These are phyloP conservation scores for Incumbomyces lentus DNA, from an alignment of 2,329 filamentous ascomycete species.

Conservation along the genomic window DNA sequence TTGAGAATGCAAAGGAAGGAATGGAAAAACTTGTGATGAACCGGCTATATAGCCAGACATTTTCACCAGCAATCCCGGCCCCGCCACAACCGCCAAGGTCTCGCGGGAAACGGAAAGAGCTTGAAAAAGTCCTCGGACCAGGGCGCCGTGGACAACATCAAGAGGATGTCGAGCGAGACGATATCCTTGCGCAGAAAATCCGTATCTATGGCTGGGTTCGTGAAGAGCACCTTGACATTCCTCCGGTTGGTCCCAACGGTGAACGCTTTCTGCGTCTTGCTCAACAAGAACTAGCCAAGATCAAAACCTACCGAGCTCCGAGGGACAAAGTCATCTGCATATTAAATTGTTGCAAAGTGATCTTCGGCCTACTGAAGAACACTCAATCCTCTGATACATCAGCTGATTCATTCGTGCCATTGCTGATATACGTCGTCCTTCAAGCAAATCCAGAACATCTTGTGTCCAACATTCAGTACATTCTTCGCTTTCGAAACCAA, in stretches of 20 bases:
- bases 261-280: conserved; percentile 79
- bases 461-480: conserved; percentile 97
- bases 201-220: conserved; percentile 92
- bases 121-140: conserved; percentile 60
- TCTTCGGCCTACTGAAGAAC: conserved; percentile 88
- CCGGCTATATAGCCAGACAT: conserved; percentile 85
- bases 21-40: conserved; percentile 99
- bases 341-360: conserved; percentile 97
- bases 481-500: conserved; percentile 90
- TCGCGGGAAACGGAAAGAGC: conserved; percentile 57
- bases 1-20: conserved; percentile 93
- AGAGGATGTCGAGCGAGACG: conserved; percentile 92
- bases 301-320: conserved; percentile 92
- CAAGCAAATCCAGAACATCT: conserved; percentile 91
- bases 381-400: conserved; percentile 79
- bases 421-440: conserved; percentile 90
- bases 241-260: conserved; percentile 72
- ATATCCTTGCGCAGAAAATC: conserved; percentile 92
- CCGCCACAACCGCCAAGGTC: conserved; percentile 60
- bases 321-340: conserved; percentile 98
- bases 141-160: conserved; percentile 93
- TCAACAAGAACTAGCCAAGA: conserved; percentile 90
- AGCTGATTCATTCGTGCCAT: conserved; percentile 87
- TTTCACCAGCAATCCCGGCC: conserved; percentile 82
- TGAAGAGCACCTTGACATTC: conserved; percentile 89